A percentile compares a stretch with the other conserved stretches of the same genome.
phyloP scores from a whole-genome alignment of 2,329 filamentous ascomycete genomes.

The Beauveria medogensis region DNA sequence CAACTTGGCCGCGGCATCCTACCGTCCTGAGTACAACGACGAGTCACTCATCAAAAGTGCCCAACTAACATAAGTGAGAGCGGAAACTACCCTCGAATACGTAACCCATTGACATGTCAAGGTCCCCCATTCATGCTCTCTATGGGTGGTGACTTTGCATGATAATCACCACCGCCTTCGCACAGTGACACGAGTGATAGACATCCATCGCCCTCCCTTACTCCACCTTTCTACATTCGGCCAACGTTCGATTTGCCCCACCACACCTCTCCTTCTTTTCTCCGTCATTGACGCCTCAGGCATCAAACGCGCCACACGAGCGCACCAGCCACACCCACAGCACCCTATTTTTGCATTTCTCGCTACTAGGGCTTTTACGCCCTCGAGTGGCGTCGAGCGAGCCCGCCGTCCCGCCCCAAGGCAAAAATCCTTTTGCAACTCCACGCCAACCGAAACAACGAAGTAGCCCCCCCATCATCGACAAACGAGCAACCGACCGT shows the following conservation, averaged over 20 bases:
- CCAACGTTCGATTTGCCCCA: not conserved
- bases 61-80: not conserved
- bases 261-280: not conserved
- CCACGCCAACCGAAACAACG: slow-evolving; percentile 18
- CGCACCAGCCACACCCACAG: slow-evolving; percentile 13
- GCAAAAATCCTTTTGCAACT: slow-evolving; percentile 26
- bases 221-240: too few species aligned
- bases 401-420: slow-evolving; percentile 16
- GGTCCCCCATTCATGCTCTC: not conserved
- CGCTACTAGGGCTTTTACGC: slow-evolving; percentile 30
- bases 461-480: slow-evolving; percentile 19
- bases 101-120: not conserved
- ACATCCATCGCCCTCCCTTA: too few species aligned
- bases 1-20: not conserved
- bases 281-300: slow-evolving; percentile 14
- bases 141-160: not conserved
- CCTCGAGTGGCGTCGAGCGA: slow-evolving; percentile 19
- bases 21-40: not conserved
- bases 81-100: not conserved
- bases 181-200: not conserved
- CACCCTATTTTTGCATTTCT: not conserved
- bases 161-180: not conserved
- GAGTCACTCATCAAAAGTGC: not conserved
- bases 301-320: slow-evolving; percentile 1
- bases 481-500: slow-evolving; percentile 26